Evolutionary conservation across 192 early-diverging fungal species (phyloP), one percentile per base, ranked within the genome.

Genomic region (Phlyctochytrium bullatum): DNA sequence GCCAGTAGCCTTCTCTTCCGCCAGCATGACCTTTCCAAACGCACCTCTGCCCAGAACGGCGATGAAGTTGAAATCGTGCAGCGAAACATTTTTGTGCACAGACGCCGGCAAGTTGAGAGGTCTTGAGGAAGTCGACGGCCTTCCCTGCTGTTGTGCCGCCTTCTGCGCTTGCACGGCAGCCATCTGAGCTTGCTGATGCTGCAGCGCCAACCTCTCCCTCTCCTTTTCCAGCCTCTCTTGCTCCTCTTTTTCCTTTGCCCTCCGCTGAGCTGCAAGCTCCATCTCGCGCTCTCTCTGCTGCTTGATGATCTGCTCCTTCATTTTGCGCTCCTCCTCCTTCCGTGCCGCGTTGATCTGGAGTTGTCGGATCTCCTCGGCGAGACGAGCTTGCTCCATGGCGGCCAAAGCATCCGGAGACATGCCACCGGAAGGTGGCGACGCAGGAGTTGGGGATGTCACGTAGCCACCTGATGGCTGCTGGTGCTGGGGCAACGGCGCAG

Each of bases 21-120:
- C 91, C 60, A 98, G 79, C 95, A 98, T 97, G 33, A 98, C 88
- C 83, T 98, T 98, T 73, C 97, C 97, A 82, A 97, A 98, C 73
- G 94, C 94, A 63, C 96, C 96, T 72, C 94, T 90, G 67, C 96
- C 96, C 17, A 98, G 80, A 0, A 98, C 95, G 20, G 93, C 88
- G 58, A 95, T 63, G 36, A 84, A 80, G 53, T 77, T 36, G 64
- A 84, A 84, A 52, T 84, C 82, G n/a, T 82, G 64, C 36, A 82
- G 29, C 17, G 77, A 73, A 12, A 83, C 73, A 30, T 74, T 50
- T 62, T 58, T 65, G 6, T 56, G 25, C 20, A 65, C 52, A 20
- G 40, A 12, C 2, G 64, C 27, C 29, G 66, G 34, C 17, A 67
- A 3, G 20, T 64, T 34, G 27, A 28, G 20, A n/a, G n/a, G n/a